These are phyloP conservation scores for Catunica adiposa DNA, from an alignment of 2,329 filamentous ascomycete genomes.

Conservation along the genomic window DNA sequence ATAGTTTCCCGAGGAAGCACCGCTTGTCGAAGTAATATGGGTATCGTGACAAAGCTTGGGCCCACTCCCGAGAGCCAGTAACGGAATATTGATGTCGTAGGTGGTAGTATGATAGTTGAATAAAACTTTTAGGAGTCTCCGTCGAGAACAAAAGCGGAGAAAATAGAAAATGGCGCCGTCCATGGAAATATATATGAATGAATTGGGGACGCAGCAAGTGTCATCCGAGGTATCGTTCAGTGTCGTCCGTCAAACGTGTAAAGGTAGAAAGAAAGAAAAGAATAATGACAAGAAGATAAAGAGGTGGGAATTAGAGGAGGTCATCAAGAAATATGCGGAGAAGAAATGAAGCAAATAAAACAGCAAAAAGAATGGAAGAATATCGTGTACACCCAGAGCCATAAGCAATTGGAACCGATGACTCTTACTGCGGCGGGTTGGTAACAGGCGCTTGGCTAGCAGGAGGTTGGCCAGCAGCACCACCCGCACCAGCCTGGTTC, in stretches of 20 bases:
- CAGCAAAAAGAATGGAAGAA: conserved; percentile 5
- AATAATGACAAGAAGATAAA: not conserved
- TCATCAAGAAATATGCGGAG: conserved; percentile 7
- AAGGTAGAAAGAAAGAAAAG: not conserved
- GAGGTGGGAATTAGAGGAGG: conserved; percentile 2
- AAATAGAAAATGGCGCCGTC: not conserved
- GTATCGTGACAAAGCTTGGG: too few species aligned
- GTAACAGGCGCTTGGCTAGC: conserved; percentile 10
- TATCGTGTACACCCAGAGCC: not conserved
- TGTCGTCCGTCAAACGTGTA: not conserved
- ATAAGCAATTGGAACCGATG: not conserved
- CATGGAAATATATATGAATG: not conserved
- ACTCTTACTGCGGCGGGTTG: conserved; percentile 14
- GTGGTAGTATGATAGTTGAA: not conserved
- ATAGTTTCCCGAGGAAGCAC: conserved; percentile 2
- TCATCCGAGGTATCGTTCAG: not conserved
- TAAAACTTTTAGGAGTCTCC: not conserved
- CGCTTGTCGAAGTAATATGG: not conserved
- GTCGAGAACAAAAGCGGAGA: not conserved
- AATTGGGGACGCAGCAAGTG: not conserved
- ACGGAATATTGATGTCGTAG: too few species aligned
- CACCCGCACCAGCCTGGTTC: conserved; percentile 26
- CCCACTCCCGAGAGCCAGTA: too few species aligned
- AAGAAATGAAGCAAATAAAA: conserved; percentile 8
- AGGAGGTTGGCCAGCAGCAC: conserved; percentile 24